Base-by-base conservation (phyloP, 2,329 filamentous ascomycete genomes). In the Chaetothyriales sp. region DNA sequence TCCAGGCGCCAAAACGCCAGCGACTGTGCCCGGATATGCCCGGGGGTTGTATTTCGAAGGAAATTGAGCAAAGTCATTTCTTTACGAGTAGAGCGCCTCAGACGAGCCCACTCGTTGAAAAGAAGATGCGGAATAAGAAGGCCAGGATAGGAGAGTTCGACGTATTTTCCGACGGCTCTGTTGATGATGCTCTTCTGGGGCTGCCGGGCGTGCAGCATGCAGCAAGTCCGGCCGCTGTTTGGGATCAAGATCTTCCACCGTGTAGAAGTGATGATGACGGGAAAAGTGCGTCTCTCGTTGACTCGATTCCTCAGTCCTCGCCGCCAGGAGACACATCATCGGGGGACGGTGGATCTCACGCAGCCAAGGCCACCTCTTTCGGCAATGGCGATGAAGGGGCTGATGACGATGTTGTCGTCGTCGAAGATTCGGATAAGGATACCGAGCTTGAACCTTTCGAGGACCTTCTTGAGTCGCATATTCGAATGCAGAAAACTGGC, bases 81-180 rank as follows among this genome's bases (percentile, higher is more conserved):
- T 78, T 78, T 60, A 55, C 63, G 18, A 49, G 62, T 15, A 58
- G 56, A 19, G 47, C 51, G 2, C 54, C 62, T 29, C 65, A 69
- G 43, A 58, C 62, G 33, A 75, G 69, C 54, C 69, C 71, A 20
- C 69, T 65, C 43, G 64, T 64, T 13, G 62, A 62, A 50, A 69
- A 66, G 58, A 58, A 62, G 44, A 61, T 55, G 40, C 52, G 64
- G 44, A 69, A 53, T 18, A 73, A 69, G 54, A 70, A 69, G 57
- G 62, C 64, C 18, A 71, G 69, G 50, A 69, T 70, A 51, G 67
- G 70, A 13, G 65, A 66, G 7, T 64, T 77, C 51, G 70, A 68
- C 20, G 70, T 78, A 4, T 77, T 73, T 59, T 77, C 75, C 1
- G 76, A 78, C 58, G 74, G 77, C 56, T 67, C 71, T 4, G 66